Conservation (phyloP, 2,329 filamentous ascomycete species). For the Rhinocladiella mackenziei region DNA sequence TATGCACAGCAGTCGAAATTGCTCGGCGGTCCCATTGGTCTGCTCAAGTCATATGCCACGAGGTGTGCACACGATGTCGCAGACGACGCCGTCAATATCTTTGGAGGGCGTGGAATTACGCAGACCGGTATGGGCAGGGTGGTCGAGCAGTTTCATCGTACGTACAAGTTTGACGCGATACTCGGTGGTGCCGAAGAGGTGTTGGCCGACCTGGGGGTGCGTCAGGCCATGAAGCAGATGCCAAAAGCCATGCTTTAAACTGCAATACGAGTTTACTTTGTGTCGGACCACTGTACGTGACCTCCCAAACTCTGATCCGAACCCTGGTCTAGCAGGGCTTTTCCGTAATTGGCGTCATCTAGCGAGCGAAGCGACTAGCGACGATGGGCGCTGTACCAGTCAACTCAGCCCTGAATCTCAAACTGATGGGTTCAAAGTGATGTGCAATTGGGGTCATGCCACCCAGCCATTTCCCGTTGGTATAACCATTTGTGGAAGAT, state of each 20-base stretch:
- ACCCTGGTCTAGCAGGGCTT: too few species aligned
- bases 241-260: conserved; percentile 68
- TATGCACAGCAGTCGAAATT: conserved; percentile 43
- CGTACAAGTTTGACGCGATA: conserved; percentile 59
- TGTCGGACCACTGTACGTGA: too few species aligned
- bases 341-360: too few species aligned
- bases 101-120: conserved; percentile 71
- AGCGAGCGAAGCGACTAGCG: too few species aligned
- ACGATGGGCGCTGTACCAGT: too few species aligned
- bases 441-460: too few species aligned
- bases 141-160: conserved; percentile 61
- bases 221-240: conserved; percentile 76
- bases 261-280: conserved; percentile 1
- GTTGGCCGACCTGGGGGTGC: conserved; percentile 63
- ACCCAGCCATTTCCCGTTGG: too few species aligned
- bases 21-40: conserved; percentile 66
- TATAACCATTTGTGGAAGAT: too few species aligned
- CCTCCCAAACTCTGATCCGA: too few species aligned
- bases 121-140: conserved; percentile 66
- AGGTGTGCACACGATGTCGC: conserved; percentile 70
- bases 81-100: conserved; percentile 64
- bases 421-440: too few species aligned
- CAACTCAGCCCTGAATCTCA: too few species aligned
- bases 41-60: conserved; percentile 68
- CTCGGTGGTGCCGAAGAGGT: conserved; percentile 71